These are phyloP conservation scores for Rhynchospora tenuis DNA, from an alignment of 176 grass and related monocot genomes.

Conservation along the genomic window DNA sequence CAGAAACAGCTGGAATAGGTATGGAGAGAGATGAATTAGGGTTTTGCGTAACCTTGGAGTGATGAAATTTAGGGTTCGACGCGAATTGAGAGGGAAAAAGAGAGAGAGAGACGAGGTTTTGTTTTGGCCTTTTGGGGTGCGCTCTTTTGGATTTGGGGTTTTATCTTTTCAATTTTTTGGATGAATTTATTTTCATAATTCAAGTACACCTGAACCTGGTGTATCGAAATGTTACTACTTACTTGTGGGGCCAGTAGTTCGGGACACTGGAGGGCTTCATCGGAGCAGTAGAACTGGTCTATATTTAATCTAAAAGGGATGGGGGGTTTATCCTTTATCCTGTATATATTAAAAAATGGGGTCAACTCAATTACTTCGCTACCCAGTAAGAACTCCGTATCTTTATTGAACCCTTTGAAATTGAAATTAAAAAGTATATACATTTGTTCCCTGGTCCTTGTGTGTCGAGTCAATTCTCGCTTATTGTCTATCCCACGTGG, in stretches of 20 bases:
- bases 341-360: no score
- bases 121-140: neutral
- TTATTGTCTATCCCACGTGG: neutral
- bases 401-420: no score
- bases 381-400: neutral
- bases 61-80: constrained; percentile 7
- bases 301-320: neutral
- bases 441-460: no score
- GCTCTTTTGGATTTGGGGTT: constrained; percentile 9
- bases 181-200: neutral
- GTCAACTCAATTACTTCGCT: neutral
- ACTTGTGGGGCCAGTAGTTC: neutral
- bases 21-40: constrained; percentile 1
- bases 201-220: neutral
- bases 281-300: neutral
- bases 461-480: no score
- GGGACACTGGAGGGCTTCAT: neutral
- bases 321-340: neutral
- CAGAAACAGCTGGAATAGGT: neutral
- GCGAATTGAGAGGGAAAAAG: constrained; percentile 7
- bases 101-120: neutral
- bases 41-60: neutral
- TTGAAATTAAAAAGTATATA: no score
- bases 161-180: constrained; percentile 1
- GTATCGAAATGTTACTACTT: no score